Base-by-base conservation (phyloP, 805 yeast species). In the Candida nonsorbophila region DNA sequence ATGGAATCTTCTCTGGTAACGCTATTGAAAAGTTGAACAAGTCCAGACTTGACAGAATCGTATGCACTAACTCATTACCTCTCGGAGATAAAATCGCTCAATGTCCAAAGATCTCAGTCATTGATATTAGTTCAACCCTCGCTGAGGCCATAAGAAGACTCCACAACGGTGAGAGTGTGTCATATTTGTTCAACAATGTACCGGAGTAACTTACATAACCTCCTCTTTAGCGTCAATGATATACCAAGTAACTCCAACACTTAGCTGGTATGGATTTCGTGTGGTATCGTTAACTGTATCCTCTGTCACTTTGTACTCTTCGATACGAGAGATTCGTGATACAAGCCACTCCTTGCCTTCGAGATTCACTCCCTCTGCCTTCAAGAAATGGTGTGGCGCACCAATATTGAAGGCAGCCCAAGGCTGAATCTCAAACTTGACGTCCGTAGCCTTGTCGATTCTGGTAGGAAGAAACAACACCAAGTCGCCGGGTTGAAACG, bases 361-460 rank as follows among this genome's bases (percentile, higher is more conserved):
- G 8, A 38, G 20, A 3, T 27, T 22, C 11, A 29, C 32, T 20
- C 36, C 43, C 1, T 46, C 45, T 10, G 62, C 49, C 29, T 75
- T 73, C 39, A 90, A 58, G 46, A 87, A 80, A 51, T 77, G 87
- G 50, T 88, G 87, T 1, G 94, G 92, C 1, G 85, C 80, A 2
- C 90, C 94, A 32, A 84, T 69, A 41, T 92, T 88, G 61, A 90
- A 90, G 1, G 94, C 95, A 0, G 96, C 96, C 97, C 97, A 90
- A 1, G 90, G 86, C 31, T 65, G 74, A 7, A 41, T 13, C 7
- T 30, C 9, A 21, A 30, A 24, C 4, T 30, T 22, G 4, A 27
- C 25, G 7, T 42, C 51, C 20, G 34, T 32, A 6, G 33, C 32
- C 16, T 50, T 30, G 42, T 72, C 72, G 25, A 70, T 69, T 24